phyloP scores from a whole-genome alignment of 2,329 filamentous ascomycete species.

The Fonsecaea pugnacius region DNA sequence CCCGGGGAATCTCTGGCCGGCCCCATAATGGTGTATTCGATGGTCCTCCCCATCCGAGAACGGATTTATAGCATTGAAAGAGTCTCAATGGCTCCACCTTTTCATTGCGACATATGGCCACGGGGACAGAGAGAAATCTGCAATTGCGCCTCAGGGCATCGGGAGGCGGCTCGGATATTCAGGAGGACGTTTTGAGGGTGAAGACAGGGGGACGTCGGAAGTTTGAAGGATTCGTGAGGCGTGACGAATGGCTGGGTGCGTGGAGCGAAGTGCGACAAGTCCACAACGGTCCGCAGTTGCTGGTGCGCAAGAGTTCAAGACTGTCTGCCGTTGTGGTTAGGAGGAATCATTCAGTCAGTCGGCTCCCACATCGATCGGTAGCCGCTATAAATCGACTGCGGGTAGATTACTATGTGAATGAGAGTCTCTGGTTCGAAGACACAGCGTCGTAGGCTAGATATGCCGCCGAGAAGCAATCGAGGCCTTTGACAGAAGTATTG shows the following conservation, averaged over 20 bases:
- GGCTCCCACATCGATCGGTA: not conserved
- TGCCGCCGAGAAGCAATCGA: not conserved
- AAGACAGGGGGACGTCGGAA: not conserved
- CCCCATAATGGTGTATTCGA: slow-evolving; percentile 34
- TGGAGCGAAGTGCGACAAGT: slow-evolving; percentile 28
- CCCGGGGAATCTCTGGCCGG: slow-evolving; percentile 20
- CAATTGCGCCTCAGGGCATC: slow-evolving; percentile 2
- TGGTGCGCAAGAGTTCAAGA: slow-evolving; percentile 13
- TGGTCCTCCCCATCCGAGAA: slow-evolving; percentile 27
- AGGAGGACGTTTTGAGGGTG: not conserved
- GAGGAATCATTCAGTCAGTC: not conserved
- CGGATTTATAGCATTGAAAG: slow-evolving; percentile 9
- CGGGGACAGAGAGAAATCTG: not conserved
- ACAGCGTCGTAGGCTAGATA: not conserved
- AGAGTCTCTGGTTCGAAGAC: not conserved
- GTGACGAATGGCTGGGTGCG: slow-evolving; percentile 16
- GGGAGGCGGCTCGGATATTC: not conserved
- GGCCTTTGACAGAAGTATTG: not conserved
- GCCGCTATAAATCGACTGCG: not conserved
- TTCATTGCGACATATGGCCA: slow-evolving; percentile 27
- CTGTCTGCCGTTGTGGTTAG: not conserved
- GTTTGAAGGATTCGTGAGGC: slow-evolving; percentile 11
- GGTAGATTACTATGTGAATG: not conserved
- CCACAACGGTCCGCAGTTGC: slow-evolving; percentile 15
- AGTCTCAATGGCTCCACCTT: slow-evolving; percentile 16